These are phyloP conservation scores for Apiospora arundinis DNA, from an alignment of 2,329 filamentous ascomycete genomes.

Conservation along the genomic window DNA sequence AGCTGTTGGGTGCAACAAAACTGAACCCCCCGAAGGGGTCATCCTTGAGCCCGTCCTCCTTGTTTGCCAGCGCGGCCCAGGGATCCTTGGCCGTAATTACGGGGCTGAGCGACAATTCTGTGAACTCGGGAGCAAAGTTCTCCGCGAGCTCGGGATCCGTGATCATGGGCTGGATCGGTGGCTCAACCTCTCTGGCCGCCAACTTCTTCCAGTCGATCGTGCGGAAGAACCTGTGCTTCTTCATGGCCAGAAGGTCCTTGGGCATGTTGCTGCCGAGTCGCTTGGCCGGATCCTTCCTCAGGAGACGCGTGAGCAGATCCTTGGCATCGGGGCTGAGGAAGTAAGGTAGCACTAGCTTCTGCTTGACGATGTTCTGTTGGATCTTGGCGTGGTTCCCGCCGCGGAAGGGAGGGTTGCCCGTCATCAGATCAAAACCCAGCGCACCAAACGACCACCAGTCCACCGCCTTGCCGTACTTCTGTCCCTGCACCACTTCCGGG, in stretches of 20 bases:
- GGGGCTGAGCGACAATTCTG: slow-evolving; percentile 81
- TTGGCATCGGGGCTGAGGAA: slow-evolving; percentile 92
- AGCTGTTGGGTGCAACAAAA: slow-evolving; percentile 64
- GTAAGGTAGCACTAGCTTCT: slow-evolving; percentile 88
- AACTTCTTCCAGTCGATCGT: slow-evolving; percentile 95
- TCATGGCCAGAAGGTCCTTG: slow-evolving; percentile 84
- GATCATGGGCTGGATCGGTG: slow-evolving; percentile 91
- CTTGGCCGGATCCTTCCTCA: slow-evolving; percentile 92
- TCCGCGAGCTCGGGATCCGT: slow-evolving; percentile 95
- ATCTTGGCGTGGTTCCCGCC: slow-evolving; percentile 94
- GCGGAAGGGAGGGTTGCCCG: slow-evolving; percentile 87
- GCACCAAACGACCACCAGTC: slow-evolving; percentile 99
- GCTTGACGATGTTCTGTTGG: slow-evolving; percentile 92
- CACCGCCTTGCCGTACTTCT: slow-evolving; percentile 90
- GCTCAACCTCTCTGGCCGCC: slow-evolving; percentile 79
- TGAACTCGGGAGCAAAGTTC: slow-evolving; percentile 96
- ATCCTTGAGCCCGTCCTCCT: slow-evolving; percentile 51
- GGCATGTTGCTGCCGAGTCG: slow-evolving; percentile 87
- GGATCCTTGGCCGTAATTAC: slow-evolving; percentile 56
- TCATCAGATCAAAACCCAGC: slow-evolving; percentile 89
- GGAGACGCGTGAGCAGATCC: slow-evolving; percentile 85
- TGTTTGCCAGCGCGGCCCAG: slow-evolving; percentile 44
- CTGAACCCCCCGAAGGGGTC: slow-evolving; percentile 70
- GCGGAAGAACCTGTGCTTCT: slow-evolving; percentile 94
- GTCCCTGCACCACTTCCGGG: slow-evolving; percentile 87